Evolutionary conservation across 148 eudicot species (phyloP), one percentile per base, ranked within the genome.

Genomic region (Rhododendron ferrugineum): DNA sequence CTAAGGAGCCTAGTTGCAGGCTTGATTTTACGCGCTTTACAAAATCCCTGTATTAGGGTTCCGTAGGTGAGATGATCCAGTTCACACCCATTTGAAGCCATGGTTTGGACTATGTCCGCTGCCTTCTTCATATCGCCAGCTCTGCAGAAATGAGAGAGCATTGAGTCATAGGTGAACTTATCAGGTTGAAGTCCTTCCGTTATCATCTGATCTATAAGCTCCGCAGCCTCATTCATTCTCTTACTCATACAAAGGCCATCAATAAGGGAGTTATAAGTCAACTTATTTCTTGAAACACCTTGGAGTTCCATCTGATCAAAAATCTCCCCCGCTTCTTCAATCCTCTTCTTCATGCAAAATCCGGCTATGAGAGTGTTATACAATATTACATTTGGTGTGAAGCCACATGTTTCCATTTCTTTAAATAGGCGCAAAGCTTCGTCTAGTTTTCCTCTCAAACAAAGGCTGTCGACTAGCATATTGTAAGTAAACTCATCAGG

Each of bases 181-280:
- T 97, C 98, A 34, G 99, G 99, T 78, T 93, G 92, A 20, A 95
- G 62, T 78, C 99, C 98, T 88, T 97, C 99, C 91, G 92, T 92
- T 89, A 97, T 92, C 99, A 97, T 94, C 91, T 97, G 98, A 70
- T 94, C 96, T 95, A 94, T 95, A 77, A 97, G 94, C 89, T 91
- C 86, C 75, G 94, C 89, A 47, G 98, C 98, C 28, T 95, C 99
- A 10, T 93, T 94, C 80, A 94, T 89, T 84, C 96, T 88, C 84
- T 54, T 90, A 84, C 87, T 88, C 89, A 92, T 95, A 77, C 92
- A 92, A 78, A 97, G 93, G 64, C 98, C 98, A 76, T 97, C 95
- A 75, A 97, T 94, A 34, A 97, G 96, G 87, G 96, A 85, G 85
- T 95, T 97, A 86, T 94, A 97, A 1, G 98, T 97, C 52, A 90